Conservation (phyloP, 2,329 filamentous ascomycete genomes). For the Plectosphaerella sp. region DNA sequence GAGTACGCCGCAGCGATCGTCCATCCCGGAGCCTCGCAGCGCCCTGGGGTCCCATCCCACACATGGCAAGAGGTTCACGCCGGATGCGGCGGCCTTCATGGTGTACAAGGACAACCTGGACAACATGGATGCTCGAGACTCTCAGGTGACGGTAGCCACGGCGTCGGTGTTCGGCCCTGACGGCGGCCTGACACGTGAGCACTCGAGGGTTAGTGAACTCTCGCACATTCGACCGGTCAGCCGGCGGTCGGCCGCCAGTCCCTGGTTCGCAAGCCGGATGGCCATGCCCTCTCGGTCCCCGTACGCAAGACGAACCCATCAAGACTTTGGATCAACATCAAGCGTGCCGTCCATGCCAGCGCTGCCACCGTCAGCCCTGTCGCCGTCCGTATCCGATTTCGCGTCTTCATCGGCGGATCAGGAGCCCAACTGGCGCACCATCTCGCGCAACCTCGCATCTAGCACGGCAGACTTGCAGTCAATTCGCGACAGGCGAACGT, state of each 20-base stretch:
- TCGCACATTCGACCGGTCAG: constrained; percentile 10
- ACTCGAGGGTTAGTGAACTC: constrained; percentile 4
- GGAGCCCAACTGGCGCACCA: constrained; percentile 1
- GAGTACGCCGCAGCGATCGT: neutral
- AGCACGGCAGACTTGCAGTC: constrained; percentile 10
- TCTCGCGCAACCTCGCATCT: neutral
- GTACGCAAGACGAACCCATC: neutral
- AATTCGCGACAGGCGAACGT: constrained; percentile 4
- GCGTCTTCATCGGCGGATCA: neutral
- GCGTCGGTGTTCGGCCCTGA: neutral
- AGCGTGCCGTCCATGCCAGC: neutral
- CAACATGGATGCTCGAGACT: neutral
- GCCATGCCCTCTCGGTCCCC: constrained; percentile 8
- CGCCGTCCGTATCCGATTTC: neutral
- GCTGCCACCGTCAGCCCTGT: neutral
- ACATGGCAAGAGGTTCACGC: constrained; percentile 8
- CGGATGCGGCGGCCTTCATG: neutral
- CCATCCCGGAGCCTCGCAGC: constrained; percentile 9
- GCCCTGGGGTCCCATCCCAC: constrained; percentile 8
- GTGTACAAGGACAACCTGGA: constrained; percentile 1
- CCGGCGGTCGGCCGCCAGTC: constrained; percentile 11
- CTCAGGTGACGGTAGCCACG: neutral
- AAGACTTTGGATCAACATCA: constrained; percentile 1
- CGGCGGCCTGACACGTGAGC: constrained; percentile 3
- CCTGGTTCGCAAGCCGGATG: constrained; percentile 12